Evolutionary conservation across 1,284 basidiomycete species (phyloP), one percentile per base, ranked within the genome.

Genomic region (Phaffia rhodozyma): DNA sequence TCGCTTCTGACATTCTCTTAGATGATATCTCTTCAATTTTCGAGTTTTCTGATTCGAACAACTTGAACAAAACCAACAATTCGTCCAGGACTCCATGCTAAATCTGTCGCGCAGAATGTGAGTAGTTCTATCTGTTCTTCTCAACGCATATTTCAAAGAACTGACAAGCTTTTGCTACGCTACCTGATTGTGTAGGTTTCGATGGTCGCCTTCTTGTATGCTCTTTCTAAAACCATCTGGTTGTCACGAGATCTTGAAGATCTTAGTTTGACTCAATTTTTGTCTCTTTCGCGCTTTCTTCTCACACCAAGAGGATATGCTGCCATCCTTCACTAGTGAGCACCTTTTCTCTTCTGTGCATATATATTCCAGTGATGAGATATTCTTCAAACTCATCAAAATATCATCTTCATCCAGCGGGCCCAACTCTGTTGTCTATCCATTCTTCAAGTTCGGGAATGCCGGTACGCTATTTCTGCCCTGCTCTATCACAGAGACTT

Each of bases 101-200:
- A 81, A n/a, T 78, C 80, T 53, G 67, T 82, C 29, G 80, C 80
- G n/a, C 80, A 82, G 68, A 81, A 81, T 66, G 78, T 79, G 3
- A 80, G 38, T 25, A 16, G 43, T 43, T 20, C 7, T 25, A 48
- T 48, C 57, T 1, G 7, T 58, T 48, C 57, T 3, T 49, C 57
- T 3, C 29, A 2, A 43, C 20, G 9, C n/a, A 21, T 20, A 27
- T 23, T 58, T 21, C 18, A 32, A 43, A 16, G 7, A 1, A 21
- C 50, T 43, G 20, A 27, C 25, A 6, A 21, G 20, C n/a, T 11
- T 4, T n/a, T 29, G 16, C 11, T 29, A 18, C 43, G 20, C 57
- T 29, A 27, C n/a, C 47, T 43, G 38, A 16, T 7, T 43, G 38
- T 16, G 38, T 43, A 58, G 57, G 57, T 63, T 9, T 65, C 80